These are phyloP conservation scores for Trametes hirsuta DNA, from an alignment of 1,284 basidiomycete genomes.

Conservation along the genomic window DNA sequence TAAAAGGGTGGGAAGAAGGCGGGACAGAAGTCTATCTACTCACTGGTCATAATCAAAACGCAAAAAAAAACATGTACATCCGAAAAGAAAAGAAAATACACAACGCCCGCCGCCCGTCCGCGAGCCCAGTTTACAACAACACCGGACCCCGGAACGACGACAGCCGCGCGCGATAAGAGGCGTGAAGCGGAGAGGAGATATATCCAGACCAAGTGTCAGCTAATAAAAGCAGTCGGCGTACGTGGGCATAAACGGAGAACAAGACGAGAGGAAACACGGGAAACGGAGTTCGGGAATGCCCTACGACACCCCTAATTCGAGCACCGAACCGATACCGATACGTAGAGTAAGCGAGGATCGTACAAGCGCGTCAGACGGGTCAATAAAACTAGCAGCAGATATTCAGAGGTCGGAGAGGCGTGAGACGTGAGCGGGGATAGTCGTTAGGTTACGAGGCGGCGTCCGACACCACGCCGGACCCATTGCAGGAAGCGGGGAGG, in stretches of 20 bases:
- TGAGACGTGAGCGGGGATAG: background rate
- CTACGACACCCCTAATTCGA: constrained; percentile 29
- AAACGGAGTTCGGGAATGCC: constrained; percentile 25
- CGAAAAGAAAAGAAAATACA: background rate
- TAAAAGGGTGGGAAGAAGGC: background rate
- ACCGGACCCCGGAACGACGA: background rate
- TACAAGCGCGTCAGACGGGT: constrained; percentile 14
- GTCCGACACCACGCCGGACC: too few species aligned
- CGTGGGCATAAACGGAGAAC: background rate
- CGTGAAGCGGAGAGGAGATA: background rate
- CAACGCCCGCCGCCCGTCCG: constrained; percentile 7
- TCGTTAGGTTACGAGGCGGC: background rate
- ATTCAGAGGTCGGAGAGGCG: background rate
- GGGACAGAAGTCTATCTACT: constrained; percentile 6
- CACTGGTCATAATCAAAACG: background rate
- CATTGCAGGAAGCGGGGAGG: background rate
- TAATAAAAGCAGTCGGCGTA: background rate
- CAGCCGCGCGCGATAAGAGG: constrained; percentile 1
- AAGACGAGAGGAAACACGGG: background rate
- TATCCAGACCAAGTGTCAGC: constrained; percentile 9
- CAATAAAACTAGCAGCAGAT: background rate
- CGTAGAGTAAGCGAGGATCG: constrained; percentile 2
- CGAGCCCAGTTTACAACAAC: background rate
- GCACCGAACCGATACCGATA: constrained; percentile 16
- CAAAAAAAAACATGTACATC: constrained; percentile 1